phyloP scores from a whole-genome alignment of 2,329 filamentous ascomycete species.

The Dactylella cylindrospora region DNA sequence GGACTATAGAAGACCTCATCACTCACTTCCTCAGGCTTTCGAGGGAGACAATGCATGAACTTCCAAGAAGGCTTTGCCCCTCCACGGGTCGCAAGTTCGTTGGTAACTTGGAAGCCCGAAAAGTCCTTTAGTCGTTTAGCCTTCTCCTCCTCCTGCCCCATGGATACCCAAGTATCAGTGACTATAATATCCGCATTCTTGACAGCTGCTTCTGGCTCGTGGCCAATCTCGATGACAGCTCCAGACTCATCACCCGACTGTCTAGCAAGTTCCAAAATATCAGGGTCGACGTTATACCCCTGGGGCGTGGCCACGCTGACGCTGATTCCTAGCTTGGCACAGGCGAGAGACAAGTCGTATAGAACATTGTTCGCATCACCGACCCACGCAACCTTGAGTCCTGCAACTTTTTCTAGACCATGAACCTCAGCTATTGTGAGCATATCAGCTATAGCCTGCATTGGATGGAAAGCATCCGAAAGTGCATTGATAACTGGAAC shows the following conservation, averaged over 20 bases:
- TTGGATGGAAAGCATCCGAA: conserved; percentile 86
- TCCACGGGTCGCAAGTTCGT: conserved; percentile 76
- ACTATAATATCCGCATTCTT: conserved; percentile 85
- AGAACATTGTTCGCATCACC: conserved; percentile 97
- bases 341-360: conserved; percentile 86
- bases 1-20: conserved; percentile 93
- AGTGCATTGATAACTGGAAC: conserved; percentile 86
- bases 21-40: conserved; percentile 87
- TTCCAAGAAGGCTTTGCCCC: conserved; percentile 88
- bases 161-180: conserved; percentile 97
- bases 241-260: conserved; percentile 34
- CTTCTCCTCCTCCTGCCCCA: conserved; percentile 91
- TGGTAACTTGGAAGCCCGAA: conserved; percentile 85
- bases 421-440: conserved; percentile 77
- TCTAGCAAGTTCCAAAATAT: conserved; percentile 62
- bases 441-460: conserved; percentile 93
- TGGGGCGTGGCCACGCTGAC: conserved; percentile 82
- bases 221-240: conserved; percentile 50
- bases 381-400: conserved; percentile 87
- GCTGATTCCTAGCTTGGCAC: conserved; percentile 81
- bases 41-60: conserved; percentile 97
- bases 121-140: conserved; percentile 78
- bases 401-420: conserved; percentile 46
- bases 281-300: conserved; percentile 76
- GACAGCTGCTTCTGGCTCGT: conserved; percentile 78